phyloP scores from a whole-genome alignment of 2,329 filamentous ascomycete genomes.

The Aspergillus pseudoglaucus region DNA sequence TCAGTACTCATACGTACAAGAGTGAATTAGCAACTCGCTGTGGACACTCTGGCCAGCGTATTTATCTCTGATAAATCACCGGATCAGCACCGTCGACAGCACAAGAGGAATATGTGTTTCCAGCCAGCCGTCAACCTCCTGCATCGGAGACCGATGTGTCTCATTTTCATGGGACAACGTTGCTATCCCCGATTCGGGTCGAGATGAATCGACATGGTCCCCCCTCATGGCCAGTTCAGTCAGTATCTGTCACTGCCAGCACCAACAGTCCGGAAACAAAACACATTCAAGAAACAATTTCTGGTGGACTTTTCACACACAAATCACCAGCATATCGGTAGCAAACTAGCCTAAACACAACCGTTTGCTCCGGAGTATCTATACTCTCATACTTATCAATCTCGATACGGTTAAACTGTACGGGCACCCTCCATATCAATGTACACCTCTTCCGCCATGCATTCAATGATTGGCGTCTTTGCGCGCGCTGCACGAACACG shows the following conservation, averaged over 20 bases:
- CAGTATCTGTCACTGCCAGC: not conserved
- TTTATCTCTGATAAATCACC: too few species aligned
- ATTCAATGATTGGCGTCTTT: constrained; percentile 13
- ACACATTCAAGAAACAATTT: not conserved
- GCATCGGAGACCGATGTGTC: not conserved
- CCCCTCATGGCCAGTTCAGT: not conserved
- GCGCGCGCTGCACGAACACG: constrained; percentile 20
- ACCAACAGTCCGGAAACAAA: not conserved
- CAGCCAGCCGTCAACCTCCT: not conserved
- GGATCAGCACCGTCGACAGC: not conserved
- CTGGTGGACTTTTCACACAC: not conserved
- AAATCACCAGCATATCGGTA: not conserved
- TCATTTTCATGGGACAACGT: not conserved
- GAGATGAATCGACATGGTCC: not conserved
- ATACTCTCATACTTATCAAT: too few species aligned
- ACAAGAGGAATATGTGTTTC: not conserved
- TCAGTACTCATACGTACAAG: not conserved
- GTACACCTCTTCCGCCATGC: constrained; percentile 7
- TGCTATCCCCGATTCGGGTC: not conserved
- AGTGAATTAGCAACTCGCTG: too few species aligned
- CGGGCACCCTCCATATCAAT: not conserved
- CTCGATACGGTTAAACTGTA: not conserved
- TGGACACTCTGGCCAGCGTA: too few species aligned
- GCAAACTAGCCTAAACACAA: not conserved
- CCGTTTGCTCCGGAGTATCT: too few species aligned